A percentile compares a stretch with the other conserved stretches of the same genome.
Conservation (phyloP, 1,284 basidiomycete genomes). For the Leccinum pachyderme region DNA sequence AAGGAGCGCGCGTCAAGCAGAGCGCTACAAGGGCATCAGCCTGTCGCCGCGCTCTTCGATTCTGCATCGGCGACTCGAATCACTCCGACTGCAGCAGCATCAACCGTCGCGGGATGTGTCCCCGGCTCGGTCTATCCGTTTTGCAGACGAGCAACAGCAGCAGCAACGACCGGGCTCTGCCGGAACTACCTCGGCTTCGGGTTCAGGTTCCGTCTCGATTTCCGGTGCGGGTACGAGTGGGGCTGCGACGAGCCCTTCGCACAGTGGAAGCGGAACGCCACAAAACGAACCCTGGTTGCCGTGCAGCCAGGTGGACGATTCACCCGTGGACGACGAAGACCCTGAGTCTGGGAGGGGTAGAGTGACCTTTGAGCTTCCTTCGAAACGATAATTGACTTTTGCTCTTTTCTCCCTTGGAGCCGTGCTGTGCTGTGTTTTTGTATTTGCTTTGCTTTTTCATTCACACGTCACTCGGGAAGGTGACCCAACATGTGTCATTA, state of each 20-base stretch:
- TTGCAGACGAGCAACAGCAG: constrained; percentile 27
- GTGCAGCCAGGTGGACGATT: constrained; percentile 5
- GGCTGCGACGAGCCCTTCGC: constrained; percentile 17
- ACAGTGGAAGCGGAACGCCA: constrained; percentile 3
- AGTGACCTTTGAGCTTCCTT: constrained; percentile 19
- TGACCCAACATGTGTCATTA: background rate
- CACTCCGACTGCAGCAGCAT: constrained; percentile 15
- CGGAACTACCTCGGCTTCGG: background rate
- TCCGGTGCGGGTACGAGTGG: background rate
- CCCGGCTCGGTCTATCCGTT: constrained; percentile 32
- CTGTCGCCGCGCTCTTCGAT: constrained; percentile 24
- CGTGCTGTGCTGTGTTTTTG: background rate
- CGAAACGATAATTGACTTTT: constrained; percentile 9
- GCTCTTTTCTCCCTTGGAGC: background rate
- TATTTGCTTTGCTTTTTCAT: background rate
- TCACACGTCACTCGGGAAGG: background rate
- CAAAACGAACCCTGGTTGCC: constrained; percentile 21
- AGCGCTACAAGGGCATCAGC: constrained; percentile 14
- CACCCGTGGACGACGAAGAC: constrained; percentile 15
- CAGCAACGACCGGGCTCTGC: constrained; percentile 9
- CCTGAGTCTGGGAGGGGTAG: constrained; percentile 13
- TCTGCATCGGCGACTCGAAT: constrained; percentile 33
- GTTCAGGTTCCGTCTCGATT: background rate
- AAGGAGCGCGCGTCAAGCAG: constrained; percentile 13
- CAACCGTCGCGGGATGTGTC: constrained; percentile 28